Conservation (phyloP, 371 early-diverging fungal species). For the Mucor circinelloides region DNA sequence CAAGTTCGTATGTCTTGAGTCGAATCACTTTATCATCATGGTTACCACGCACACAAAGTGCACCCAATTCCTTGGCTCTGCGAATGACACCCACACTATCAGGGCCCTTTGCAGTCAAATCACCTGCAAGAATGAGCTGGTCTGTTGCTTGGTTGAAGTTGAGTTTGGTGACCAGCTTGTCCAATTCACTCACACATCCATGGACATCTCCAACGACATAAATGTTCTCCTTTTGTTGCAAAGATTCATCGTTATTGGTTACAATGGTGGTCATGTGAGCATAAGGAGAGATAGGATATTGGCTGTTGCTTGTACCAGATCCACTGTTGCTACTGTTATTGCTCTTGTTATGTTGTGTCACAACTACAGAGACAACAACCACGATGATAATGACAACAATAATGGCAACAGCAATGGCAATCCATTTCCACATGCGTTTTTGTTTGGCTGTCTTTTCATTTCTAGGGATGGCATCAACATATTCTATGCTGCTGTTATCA, state of each 20-base stretch:
- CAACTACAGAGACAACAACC: conserved; percentile 39
- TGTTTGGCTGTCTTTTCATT: conserved; percentile 18
- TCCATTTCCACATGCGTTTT: conserved; percentile 26
- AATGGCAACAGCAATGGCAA: conserved; percentile 20
- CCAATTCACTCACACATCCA: conserved; percentile 61
- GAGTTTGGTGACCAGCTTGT: conserved; percentile 49
- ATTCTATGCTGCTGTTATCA: conserved; percentile 18
- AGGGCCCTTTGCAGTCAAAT: conserved; percentile 72
- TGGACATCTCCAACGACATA: conserved; percentile 78
- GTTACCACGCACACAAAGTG: conserved; percentile 75
- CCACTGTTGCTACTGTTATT: background rate
- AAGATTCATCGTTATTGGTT: conserved; percentile 15
- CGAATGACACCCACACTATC: conserved; percentile 65
- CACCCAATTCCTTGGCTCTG: conserved; percentile 51
- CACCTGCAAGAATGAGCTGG: conserved; percentile 69
- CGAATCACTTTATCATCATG: conserved; percentile 75
- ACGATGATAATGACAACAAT: conserved; percentile 36
- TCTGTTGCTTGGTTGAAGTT: conserved; percentile 47
- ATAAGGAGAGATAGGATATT: conserved; percentile 41
- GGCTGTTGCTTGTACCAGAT: background rate
- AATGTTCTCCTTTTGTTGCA: conserved; percentile 43
- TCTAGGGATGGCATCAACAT: conserved; percentile 17
- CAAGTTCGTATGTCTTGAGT: conserved; percentile 54
- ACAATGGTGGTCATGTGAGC: conserved; percentile 39
- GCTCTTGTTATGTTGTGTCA: conserved; percentile 26